Evolutionary conservation across 2,329 filamentous ascomycete species (phyloP), one percentile per base, ranked within the genome.

Genomic region (Xylaria hypoxylon): DNA sequence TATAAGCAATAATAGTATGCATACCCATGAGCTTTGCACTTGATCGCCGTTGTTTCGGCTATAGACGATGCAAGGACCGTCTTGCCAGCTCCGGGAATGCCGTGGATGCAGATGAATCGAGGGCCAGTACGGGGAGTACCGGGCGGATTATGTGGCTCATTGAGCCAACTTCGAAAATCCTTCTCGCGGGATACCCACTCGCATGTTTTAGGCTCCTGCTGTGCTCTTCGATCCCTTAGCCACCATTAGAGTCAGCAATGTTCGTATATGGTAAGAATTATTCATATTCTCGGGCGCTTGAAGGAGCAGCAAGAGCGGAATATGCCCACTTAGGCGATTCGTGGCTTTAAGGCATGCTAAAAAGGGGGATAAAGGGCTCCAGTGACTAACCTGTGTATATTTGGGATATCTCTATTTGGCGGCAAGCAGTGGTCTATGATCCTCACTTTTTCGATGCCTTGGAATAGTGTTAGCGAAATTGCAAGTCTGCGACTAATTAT

Each of bases 1-100:
- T 75, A 68, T 24, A 73, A 70, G 48, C 76, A 78, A 50, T 79
- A 78, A 38, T 78, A 79, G 55, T 76, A 78, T n/a, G 70, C 67
- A 59, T 47, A 72, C 0, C 72, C 69, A 4, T 40, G 62, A 2
- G 66, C 45, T 7, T 28, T 42, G 57, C 72, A 74, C 33, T 59
- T 62, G 15, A 7, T 40, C 0, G 68, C 71, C 19, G 70, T 53
- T 11, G 55, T 48, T 33, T 77, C 73, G 45, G 76, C 71, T n/a
- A 76, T 63, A 24, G 69, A 75, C 11, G 73, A 76, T 15, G 74
- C 74, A 3, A 77, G 65, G 7, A 76, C 73, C 15, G 74, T 76
- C 64, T 77, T 77, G 8, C 75, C 74, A 15, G 72, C 68, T 2
- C 75, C 75, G 3, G 72, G 72, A 6, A 72, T 71, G 1, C 72